Base-by-base conservation (phyloP, 1,284 basidiomycete species). In the Malassezia cuniculi region DNA sequence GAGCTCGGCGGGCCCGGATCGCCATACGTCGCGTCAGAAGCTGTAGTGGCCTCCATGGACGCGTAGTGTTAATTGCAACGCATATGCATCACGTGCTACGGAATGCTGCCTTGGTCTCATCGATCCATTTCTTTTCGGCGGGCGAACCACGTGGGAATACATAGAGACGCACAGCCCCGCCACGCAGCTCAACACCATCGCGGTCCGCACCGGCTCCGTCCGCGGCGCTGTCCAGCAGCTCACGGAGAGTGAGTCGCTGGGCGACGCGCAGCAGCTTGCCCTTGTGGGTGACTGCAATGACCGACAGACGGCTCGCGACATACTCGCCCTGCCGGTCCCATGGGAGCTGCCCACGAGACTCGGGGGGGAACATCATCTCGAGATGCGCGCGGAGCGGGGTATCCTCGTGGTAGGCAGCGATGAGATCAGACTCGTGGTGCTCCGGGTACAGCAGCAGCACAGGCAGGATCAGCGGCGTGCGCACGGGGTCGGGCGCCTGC, bases 361-460 rank as follows among this genome's bases (percentile, higher is more conserved):
- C 44, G 12, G 76, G 75, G 0, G 81, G 85, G 70, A 90, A 93
- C 78, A 89, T 89, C 41, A 73, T 71, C 11, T 74, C 73, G 6
- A 95, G 72, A 55, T 93, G 83, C 26, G 77, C 76, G 6, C 75
- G 73, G 60, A 97, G 83, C 1, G 84, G 76, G 1, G 83, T 81
- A 51, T 82, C 76, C 67, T 94, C 87, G 55, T 80, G 75, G 70
- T 87, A 94, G 40, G 80, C 74, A 10, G 81, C 74, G 54, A 94
- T 82, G 43, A 89, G 74, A 69, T 99, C 89, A 33, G 85, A 83
- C 17, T 78, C 84, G 20, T 79, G 76, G 57, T 89, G 74, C 68
- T 85, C 80, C 2, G 93, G 93, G 68, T 95, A 94, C 46, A 94
- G 74, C 68, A 95, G 80, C 70, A 93, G 83, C 15, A 83, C 79